Base-by-base conservation (phyloP, 208 protist species). In the Leishmania tropica region DNA sequence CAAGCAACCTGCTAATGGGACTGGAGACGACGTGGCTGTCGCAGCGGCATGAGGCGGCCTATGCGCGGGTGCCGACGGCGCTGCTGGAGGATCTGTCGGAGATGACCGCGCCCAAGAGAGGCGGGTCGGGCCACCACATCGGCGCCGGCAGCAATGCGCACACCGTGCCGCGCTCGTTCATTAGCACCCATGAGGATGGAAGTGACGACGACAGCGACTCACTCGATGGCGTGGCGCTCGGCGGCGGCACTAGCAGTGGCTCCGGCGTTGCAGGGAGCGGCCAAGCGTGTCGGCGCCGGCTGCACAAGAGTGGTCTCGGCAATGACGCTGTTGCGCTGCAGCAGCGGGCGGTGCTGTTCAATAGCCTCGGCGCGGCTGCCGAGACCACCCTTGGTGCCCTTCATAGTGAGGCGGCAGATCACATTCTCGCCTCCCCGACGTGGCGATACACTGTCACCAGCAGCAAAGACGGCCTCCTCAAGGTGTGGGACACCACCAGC, bases 381-480 rank as follows among this genome's bases (percentile, higher is more conserved):
- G 91, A 96, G 76, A 83, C 76, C 73, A 82, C 89, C 58, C 83
- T 94, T 37, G 85, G 89, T 45, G 84, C 85, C 24, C 77, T 94
- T 67, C 94, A 97, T 79, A 58, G 76, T 31, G 83, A 93, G 77
- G 83, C 91, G 11, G 88, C 92, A 58, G 94, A 97, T 79, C 85
- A 91, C 76, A 83, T 94, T 53, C 45, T 95, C 47, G 84, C 92
- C 42, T 85, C 90, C 13, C 81, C 85, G 11, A 64, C 78, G 45
- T 84, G 88, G 56, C 77, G 78, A 17, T 88, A 81, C 78, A 82
- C 94, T 40, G 85, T 95, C 67, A 96, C 94, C 21, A 86, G 84
- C 73, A 94, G 91, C 84, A 95, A 95, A 76, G 94, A 96, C 79
- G 90, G 92, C 48, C 76, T 96, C 48, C 85, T 97, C 58, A 97